Percentiles rank a stretch among this genome's conserved stretches.
Conservation (phyloP, 306 rosid genomes). For the Citrullus amarus region DNA sequence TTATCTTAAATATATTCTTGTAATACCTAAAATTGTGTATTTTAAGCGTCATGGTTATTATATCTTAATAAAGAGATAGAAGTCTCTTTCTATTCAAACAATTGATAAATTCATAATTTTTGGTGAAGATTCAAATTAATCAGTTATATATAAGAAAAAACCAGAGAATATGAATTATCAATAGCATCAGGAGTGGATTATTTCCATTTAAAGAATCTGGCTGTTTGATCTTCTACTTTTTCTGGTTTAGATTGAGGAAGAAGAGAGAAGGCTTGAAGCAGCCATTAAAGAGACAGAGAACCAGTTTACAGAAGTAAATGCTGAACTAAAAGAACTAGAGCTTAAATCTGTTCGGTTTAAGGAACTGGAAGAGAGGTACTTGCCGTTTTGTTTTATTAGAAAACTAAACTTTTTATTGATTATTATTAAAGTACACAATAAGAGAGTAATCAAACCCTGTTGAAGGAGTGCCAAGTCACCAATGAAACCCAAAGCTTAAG, state of each 20-base stretch:
- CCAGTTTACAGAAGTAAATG: slow-evolving; percentile 64
- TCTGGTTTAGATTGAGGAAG: slow-evolving; percentile 73
- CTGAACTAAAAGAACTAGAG: slow-evolving; percentile 75
- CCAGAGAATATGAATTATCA: neutral
- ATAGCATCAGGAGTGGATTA: neutral
- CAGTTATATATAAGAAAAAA: neutral
- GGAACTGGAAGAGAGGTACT: slow-evolving; percentile 84
- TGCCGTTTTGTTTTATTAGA: neutral
- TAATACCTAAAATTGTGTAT: neutral
- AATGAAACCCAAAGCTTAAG: too few species aligned
- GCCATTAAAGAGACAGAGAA: slow-evolving; percentile 73
- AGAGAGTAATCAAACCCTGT: neutral
- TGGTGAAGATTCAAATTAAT: neutral
- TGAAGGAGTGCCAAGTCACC: neutral
- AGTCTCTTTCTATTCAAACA: neutral
- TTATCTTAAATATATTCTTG: too few species aligned
- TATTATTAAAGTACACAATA: neutral
- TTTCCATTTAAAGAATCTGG: slow-evolving; percentile 13
- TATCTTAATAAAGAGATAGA: neutral
- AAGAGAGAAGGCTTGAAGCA: slow-evolving; percentile 79
- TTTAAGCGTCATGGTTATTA: neutral
- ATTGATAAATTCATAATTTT: neutral
- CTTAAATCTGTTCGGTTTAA: slow-evolving; percentile 63
- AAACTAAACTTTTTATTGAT: neutral
- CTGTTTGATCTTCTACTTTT: slow-evolving; percentile 19